Evolutionary conservation across 2,329 filamentous ascomycete genomes (phyloP), one percentile per base, ranked within the genome.

Genomic region (Monascus ruber): DNA sequence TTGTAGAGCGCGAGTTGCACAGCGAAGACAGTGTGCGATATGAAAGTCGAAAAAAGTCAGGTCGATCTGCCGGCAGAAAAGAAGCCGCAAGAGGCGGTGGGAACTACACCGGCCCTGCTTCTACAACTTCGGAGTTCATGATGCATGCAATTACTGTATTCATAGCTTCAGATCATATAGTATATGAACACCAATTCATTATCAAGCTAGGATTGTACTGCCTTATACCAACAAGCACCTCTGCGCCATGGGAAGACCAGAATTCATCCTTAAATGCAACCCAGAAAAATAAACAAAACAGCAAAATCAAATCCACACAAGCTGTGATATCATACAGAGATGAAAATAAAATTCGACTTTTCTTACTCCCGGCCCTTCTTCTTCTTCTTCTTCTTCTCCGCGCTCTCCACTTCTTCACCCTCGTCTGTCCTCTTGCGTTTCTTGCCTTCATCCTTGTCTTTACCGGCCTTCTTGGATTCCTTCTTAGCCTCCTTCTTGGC

Each of bases 361-460:
- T 31, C 35, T 53, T 55, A 61, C 26, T 53, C 55, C 71, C 81
- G 81, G 58, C 72, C 69, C 65, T 74, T 73, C 62, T 75, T 73
- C 51, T 66, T 65, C 45, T 57, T 67, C 47, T 70, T 68, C 43
- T 62, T 61, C 48, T 60, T 65, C 62, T 47, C 67, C 59, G 47
- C 28, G 28, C 28, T 29, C 28, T 29, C 28, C 28, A 63, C 61
- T 53, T 68, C 69, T 48, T 65, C 62, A 58, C 68, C 70, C 60
- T 73, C 68, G 47, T 69, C 72, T 11, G 63, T 58, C 48, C 79
- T 59, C 50, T 63, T 57, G 25, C 47, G 78, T 44, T 77, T 82
- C 36, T 77, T 77, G 44, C 72, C 66, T 25, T 71, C 68, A 29
- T 65, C 70, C 68, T 84, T 83, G 59, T 85, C 85, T 75, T 85